phyloP scores from a whole-genome alignment of 805 yeast genomes.

The Nakazawaea anatomiae region DNA sequence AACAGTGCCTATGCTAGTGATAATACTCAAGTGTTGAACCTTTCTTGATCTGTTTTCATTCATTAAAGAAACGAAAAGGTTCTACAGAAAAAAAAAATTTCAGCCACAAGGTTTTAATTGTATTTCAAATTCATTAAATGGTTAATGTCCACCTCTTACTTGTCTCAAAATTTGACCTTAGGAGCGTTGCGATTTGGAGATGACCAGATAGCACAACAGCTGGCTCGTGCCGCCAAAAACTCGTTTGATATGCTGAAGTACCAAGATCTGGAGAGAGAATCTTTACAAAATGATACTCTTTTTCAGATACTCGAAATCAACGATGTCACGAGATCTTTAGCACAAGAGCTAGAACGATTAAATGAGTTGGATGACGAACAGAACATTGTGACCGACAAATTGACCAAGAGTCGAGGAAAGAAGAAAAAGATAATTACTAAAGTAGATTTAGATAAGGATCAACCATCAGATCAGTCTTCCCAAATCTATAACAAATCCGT shows the following conservation, averaged over 20 bases:
- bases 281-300: constrained; percentile 20
- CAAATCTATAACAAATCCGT: constrained; percentile 14
- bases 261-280: constrained; percentile 15
- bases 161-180: not conserved
- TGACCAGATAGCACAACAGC: not conserved
- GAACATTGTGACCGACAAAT: constrained; percentile 53
- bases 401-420: constrained; percentile 21
- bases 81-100: not conserved
- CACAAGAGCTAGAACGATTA: constrained; percentile 52
- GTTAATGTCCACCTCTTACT: not conserved
- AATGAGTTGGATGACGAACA: constrained; percentile 47
- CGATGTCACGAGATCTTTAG: constrained; percentile 45
- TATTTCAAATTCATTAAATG: not conserved
- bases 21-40: not conserved
- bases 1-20: too few relatives aligned
- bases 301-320: constrained; percentile 54
- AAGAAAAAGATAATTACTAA: constrained; percentile 35
- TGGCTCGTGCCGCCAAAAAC: constrained; percentile 9
- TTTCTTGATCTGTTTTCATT: not conserved
- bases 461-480: constrained; percentile 2
- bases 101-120: too few relatives aligned
- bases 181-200: not conserved
- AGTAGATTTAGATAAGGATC: constrained; percentile 40
- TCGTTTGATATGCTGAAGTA: not conserved
- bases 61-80: not conserved